A percentile compares a stretch with the other conserved stretches of the same genome.
These are phyloP conservation scores for Trichoderma guizhouense DNA, from an alignment of 2,329 filamentous ascomycete genomes.

Conservation along the genomic window DNA sequence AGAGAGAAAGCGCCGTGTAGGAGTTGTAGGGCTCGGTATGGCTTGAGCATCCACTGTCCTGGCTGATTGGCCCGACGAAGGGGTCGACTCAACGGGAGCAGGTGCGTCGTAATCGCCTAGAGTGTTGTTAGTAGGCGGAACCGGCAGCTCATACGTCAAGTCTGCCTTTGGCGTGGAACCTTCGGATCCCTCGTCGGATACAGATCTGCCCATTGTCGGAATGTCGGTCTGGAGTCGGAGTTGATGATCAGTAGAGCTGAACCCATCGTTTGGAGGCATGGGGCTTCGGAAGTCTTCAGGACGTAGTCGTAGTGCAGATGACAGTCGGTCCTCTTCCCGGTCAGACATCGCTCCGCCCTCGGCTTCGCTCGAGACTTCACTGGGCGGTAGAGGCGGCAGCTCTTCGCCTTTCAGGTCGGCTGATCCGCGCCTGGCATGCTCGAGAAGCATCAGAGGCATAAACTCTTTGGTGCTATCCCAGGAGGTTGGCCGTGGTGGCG, in stretches of 20 bases:
- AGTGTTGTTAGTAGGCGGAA: conserved; percentile 20
- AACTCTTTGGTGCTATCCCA: conserved; percentile 68
- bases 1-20: conserved; percentile 26
- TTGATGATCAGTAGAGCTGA: conserved; percentile 19
- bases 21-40: conserved; percentile 25
- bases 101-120: conserved; percentile 33
- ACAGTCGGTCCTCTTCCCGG: conserved; percentile 24
- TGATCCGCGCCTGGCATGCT: conserved; percentile 50
- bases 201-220: conserved; percentile 30
- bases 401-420: conserved; percentile 32
- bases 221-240: conserved; percentile 43
- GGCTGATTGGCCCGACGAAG: conserved; percentile 31
- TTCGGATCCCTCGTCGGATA: conserved; percentile 57
- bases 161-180: conserved; percentile 67
- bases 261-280: background rate
- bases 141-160: conserved; percentile 30
- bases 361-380: conserved; percentile 32
- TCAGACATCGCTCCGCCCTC: conserved; percentile 20
- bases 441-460: conserved; percentile 78
- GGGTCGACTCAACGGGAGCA: conserved; percentile 39
- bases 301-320: conserved; percentile 30
- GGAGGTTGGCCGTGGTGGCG: conserved; percentile 50
- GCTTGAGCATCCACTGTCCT: conserved; percentile 26
- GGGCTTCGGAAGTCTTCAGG: conserved; percentile 25
- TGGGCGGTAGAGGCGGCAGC: conserved; percentile 50